Evolutionary conservation across 768 basidiomycete genomes (phyloP).

Genomic region (Lactifluus hygrophoroides): DNA sequence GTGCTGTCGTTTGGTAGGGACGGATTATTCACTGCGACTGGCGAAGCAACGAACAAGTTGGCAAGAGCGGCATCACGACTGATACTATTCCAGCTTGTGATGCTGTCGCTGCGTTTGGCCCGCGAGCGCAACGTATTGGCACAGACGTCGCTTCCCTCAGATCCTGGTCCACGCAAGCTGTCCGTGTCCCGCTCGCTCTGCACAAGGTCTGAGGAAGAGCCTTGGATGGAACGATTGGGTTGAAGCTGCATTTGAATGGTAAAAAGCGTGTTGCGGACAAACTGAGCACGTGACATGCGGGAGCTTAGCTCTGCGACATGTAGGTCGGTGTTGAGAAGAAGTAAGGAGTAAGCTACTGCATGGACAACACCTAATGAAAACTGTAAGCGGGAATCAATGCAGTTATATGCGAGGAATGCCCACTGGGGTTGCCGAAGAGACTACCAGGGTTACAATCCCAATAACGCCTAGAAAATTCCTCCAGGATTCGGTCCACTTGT

Average conservation of each 20-base stretch:
- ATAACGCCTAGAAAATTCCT: conserved; percentile 83
- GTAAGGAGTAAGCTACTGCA: conserved; percentile 83
- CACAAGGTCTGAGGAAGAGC: conserved; percentile 55
- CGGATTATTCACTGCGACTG: conserved; percentile 10
- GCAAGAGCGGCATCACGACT: conserved; percentile 46
- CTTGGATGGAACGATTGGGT: conserved; percentile 37
- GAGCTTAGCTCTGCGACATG: conserved; percentile 86
- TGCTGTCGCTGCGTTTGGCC: conserved; percentile 72
- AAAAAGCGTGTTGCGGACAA: conserved; percentile 84
- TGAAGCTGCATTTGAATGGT: conserved; percentile 77
- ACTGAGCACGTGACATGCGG: conserved; percentile 89
- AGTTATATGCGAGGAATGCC: conserved; percentile 26
- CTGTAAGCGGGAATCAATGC: conserved; percentile 11
- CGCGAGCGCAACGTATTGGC: conserved; percentile 32
- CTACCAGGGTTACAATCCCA: conserved; percentile 83
- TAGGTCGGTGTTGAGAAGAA: conserved; percentile 93
- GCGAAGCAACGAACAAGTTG: conserved; percentile 24
- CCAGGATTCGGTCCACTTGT: conserved; percentile 94
- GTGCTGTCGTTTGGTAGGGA: conserved; percentile 50
- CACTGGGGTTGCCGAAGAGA: conserved; percentile 80
- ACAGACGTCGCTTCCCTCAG: conserved; percentile 47
- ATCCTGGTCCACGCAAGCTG: conserved; percentile 47
- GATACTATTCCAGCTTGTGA: conserved; percentile 78
- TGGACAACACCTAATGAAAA: conserved; percentile 74
- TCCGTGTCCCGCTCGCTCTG: conserved; percentile 64